phyloP scores from a whole-genome alignment of 257 asterid species.

The Hygrophila difformis region DNA sequence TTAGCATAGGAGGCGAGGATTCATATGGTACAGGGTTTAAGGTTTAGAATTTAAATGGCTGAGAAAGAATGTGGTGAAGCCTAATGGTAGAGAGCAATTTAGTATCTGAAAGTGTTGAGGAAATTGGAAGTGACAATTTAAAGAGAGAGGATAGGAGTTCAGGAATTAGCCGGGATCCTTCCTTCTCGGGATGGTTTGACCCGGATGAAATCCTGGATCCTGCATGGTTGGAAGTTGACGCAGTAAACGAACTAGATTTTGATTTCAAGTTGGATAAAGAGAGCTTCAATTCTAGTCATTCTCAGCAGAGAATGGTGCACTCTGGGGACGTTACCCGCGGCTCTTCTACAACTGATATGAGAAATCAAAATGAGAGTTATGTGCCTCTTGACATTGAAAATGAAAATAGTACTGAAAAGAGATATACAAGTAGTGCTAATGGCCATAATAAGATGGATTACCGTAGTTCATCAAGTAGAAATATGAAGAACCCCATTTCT shows the following conservation, averaged over 20 bases:
- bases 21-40: slow-evolving; percentile 15
- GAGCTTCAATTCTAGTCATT: slow-evolving; percentile 25
- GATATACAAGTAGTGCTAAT: slow-evolving; percentile 16
- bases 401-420: slow-evolving; percentile 19
- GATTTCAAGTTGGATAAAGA: slow-evolving; percentile 40
- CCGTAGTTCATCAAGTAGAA: slow-evolving; percentile 15
- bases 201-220: slow-evolving; percentile 38
- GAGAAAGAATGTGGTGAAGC: slow-evolving; percentile 26
- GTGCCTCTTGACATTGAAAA: slow-evolving; percentile 64
- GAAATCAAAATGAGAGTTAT: slow-evolving; percentile 32
- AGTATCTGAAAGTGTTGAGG: slow-evolving; percentile 29
- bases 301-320: slow-evolving; percentile 41
- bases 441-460: slow-evolving; percentile 14
- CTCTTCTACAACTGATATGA: slow-evolving; percentile 21
- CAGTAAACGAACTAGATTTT: slow-evolving; percentile 27
- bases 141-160: slow-evolving; percentile 13
- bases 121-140: slow-evolving; percentile 19
- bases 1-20: slow-evolving; percentile 10
- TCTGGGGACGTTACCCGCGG: slow-evolving; percentile 25
- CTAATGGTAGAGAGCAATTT: slow-evolving; percentile 46
- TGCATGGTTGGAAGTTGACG: slow-evolving; percentile 23
- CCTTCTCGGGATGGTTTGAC: slow-evolving; percentile 73
- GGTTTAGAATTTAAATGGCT: slow-evolving; percentile 25
- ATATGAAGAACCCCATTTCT: slow-evolving; percentile 31
- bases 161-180: slow-evolving; percentile 46